These are phyloP conservation scores for Tetracladium marchalianum DNA, from an alignment of 495 filamentous ascomycete genomes.

Conservation along the genomic window DNA sequence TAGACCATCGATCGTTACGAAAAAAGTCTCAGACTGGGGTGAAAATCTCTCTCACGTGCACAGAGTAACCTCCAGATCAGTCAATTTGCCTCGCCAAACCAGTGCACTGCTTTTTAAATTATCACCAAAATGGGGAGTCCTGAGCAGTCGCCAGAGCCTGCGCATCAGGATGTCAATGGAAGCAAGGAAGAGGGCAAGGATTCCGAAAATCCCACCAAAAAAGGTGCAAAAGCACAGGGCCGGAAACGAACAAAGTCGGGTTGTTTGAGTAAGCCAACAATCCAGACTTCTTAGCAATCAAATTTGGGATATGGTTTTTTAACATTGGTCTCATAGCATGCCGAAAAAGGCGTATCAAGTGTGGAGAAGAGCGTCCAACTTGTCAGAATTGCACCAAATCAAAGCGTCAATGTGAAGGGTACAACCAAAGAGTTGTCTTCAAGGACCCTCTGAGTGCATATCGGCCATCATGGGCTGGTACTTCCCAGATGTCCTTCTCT, in stretches of 20 bases:
- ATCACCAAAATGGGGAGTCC: not conserved
- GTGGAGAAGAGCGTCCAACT: constrained; percentile 86
- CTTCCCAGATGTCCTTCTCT: constrained; percentile 2
- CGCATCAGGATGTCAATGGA: not conserved
- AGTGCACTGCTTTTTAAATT: too few species aligned
- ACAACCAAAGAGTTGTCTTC: constrained; percentile 87
- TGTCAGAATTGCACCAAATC: constrained; percentile 94
- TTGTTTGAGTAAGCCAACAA: constrained; percentile 69
- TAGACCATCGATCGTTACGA: not conserved
- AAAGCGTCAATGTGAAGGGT: constrained; percentile 87
- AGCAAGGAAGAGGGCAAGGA: constrained; percentile 1
- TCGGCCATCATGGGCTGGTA: constrained; percentile 11
- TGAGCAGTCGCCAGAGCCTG: not conserved
- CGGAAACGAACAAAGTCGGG: constrained; percentile 92
- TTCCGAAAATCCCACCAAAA: constrained; percentile 7
- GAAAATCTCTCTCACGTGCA: too few species aligned
- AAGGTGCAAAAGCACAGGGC: constrained; percentile 16
- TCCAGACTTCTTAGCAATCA: not conserved
- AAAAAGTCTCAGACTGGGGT: too few species aligned
- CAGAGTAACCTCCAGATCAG: too few species aligned
- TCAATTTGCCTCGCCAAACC: too few species aligned
- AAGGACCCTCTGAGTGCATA: constrained; percentile 58
- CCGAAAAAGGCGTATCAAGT: constrained; percentile 92
- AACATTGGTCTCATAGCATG: constrained; percentile 49
- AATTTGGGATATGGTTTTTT: constrained; percentile 1